phyloP scores from a whole-genome alignment of 805 yeast species.

The Yamadazyma nakazawae region DNA sequence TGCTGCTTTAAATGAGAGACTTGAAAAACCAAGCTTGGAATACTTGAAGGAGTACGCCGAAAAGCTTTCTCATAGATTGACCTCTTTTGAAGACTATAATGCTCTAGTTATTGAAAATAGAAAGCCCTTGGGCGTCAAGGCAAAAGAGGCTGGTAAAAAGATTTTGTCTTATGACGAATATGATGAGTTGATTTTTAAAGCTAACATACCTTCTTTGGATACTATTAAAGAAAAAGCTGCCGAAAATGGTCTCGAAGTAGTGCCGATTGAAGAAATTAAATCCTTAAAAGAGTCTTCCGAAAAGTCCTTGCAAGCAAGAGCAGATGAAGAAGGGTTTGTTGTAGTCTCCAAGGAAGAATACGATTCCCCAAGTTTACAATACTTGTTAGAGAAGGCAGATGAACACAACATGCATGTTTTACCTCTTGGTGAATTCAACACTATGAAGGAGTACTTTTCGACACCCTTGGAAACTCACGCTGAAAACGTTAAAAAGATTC shows the following conservation, averaged over 20 bases:
- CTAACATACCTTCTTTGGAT: conserved; percentile 27
- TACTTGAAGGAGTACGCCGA: conserved; percentile 24
- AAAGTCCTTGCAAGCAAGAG: conserved; percentile 17
- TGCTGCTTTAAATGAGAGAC: conserved; percentile 19
- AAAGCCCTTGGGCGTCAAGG: conserved; percentile 26
- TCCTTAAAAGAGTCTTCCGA: conserved; percentile 12
- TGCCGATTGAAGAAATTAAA: conserved; percentile 23
- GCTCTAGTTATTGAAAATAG: neutral
- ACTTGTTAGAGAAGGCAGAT: conserved; percentile 12
- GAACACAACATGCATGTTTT: conserved; percentile 11
- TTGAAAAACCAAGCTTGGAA: conserved; percentile 25
- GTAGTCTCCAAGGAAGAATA: conserved; percentile 18
- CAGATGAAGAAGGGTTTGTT: conserved; percentile 17
- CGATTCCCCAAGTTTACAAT: conserved; percentile 15
- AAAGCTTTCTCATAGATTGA: conserved; percentile 4
- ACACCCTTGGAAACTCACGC: conserved; percentile 18
- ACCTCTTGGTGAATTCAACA: conserved; percentile 13
- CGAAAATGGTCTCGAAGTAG: conserved; percentile 25
- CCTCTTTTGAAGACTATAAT: conserved; percentile 12
- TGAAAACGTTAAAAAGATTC: conserved; percentile 12
- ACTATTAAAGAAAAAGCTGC: conserved; percentile 23
- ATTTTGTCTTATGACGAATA: conserved; percentile 20
- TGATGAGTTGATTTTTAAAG: conserved; percentile 28
- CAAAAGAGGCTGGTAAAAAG: conserved; percentile 15
- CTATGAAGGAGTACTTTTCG: conserved; percentile 7